Base-by-base conservation (phyloP, 768 basidiomycete species). In the Suillus paluster region DNA sequence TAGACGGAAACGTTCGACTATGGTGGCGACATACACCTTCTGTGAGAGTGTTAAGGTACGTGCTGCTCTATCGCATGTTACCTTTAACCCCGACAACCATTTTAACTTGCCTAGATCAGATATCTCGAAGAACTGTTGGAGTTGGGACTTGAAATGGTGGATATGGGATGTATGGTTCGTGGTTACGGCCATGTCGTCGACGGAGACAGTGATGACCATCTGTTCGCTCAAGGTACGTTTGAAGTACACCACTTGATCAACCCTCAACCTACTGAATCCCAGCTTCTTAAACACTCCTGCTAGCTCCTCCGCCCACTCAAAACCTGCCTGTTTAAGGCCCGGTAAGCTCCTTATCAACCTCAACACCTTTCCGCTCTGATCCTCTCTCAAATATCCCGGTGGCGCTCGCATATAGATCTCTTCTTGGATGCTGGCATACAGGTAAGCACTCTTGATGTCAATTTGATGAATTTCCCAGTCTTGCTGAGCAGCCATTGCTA, bases 311-410 rank as follows among this genome's bases (percentile, higher is more conserved):
- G 75, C 72, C 78, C 78, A 80, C 38, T 71, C 58, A 9, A 66
- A 55, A 4, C 68, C 74, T 5, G 74, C 67, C 59, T 80, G 78
- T 21, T 75, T 76, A 4, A 82, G 70, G 0, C n/a, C 82, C 77
- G 83, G 83, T 8, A 83, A 62, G 71, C 67, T 21, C 67, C 64
- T 0, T 58, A 49, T 0, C 76, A 67, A 12, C 57, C 52, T 61
- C 70, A 70, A n/a, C 70, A 68, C 63, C 60, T 73, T 67, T n/a
- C 71, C 60, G 5, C 3, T 1, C 30, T 74, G 70, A 5, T 70
- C 41, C 23, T 36, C 58, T 5, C 36, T 60, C 4, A 54, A 23
- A 50, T 71, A 79, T 0, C 74, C 71, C 0, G 66, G 64, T 0
- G 79, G 79, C 58, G 78, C 76, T 2, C 52, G n/a, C n/a, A n/a